Conservation (phyloP, 2,329 filamentous ascomycete genomes). For the Hysterium pulicare region DNA sequence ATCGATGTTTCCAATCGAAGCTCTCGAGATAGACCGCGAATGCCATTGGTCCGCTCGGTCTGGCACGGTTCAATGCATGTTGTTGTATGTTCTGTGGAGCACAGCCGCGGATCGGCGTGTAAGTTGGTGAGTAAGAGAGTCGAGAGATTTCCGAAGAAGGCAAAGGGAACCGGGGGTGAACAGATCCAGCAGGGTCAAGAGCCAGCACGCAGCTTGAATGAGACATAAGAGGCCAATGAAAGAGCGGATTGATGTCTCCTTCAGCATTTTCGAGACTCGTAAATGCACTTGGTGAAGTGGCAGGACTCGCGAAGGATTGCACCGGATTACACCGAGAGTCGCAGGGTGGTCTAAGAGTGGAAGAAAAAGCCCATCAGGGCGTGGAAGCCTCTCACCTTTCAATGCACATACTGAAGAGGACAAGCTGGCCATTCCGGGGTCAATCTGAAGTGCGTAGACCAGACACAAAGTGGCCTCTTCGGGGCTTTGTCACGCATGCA, state of each 20-base stretch:
- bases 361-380: neutral
- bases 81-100: slow-evolving; percentile 9
- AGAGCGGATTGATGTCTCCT: slow-evolving; percentile 24
- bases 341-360: neutral
- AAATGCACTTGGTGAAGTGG: neutral
- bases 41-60: no score
- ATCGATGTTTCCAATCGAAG: no score
- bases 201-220: slow-evolving; percentile 30
- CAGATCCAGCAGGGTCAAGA: slow-evolving; percentile 28
- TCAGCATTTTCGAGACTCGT: slow-evolving; percentile 18
- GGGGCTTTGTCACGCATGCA: no score
- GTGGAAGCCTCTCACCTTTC: neutral
- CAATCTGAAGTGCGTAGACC: slow-evolving; percentile 1
- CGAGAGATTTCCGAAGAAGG: slow-evolving; percentile 18
- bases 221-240: slow-evolving; percentile 28
- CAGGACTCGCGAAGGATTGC: neutral
- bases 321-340: neutral
- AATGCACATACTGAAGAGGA: slow-evolving; percentile 3
- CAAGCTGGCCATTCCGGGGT: slow-evolving; percentile 14
- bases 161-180: slow-evolving; percentile 24
- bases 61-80: neutral
- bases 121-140: slow-evolving; percentile 15
- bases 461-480: slow-evolving; percentile 7
- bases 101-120: slow-evolving; percentile 16
- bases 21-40: no score